Base-by-base conservation (phyloP, 228 moss, liverwort and hornwort species). In the Sphagnum fallax region DNA sequence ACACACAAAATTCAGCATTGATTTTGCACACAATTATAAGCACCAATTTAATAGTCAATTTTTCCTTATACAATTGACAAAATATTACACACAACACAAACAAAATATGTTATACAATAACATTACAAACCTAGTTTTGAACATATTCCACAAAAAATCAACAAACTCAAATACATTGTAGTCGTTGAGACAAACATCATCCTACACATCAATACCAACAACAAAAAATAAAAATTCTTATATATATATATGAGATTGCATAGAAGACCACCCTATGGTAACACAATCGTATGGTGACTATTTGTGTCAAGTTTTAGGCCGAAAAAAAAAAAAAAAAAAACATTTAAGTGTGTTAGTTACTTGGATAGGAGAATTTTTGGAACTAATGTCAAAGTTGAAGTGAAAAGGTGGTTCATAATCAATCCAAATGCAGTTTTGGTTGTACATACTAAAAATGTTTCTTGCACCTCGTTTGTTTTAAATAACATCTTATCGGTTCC, bases 91-190 rank as follows among this genome's bases (percentile, higher is more conserved):
- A 18, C 0, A 18, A 18, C 18, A 18, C 18, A 18, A 18, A 18
- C 18, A 18, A 18, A 18, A 18, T 18, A 18, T 18, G 0, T 18
- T 18, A 18, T 0, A 18, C 0, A 18, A 18, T 0, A 18, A 18
- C 18, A 18, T 18, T 10, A 55, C 71, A 64, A 64, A 88, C 95
- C 90, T 97, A 91, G 65, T 87, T 91, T 32, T 63, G 73, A 13
- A 72, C 90, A 48, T 78, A 76, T 63, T 89, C 69, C 16, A 97
- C 91, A 73, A 97, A 93, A 83, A 76, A 72, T 93, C 87, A 64
- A 97, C 87, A 51, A 89, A 70, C 75, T 88, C 77, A 71, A 83
- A 80, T 55, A 97, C 85, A 76, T 93, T 97, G 79, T 93, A 91
- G 66, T 88, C 97, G 61, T 72, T 80, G 51, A 97, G 75, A 65